Conservation (phyloP, 805 yeast genomes). For the Metschnikowia lochheadii region DNA sequence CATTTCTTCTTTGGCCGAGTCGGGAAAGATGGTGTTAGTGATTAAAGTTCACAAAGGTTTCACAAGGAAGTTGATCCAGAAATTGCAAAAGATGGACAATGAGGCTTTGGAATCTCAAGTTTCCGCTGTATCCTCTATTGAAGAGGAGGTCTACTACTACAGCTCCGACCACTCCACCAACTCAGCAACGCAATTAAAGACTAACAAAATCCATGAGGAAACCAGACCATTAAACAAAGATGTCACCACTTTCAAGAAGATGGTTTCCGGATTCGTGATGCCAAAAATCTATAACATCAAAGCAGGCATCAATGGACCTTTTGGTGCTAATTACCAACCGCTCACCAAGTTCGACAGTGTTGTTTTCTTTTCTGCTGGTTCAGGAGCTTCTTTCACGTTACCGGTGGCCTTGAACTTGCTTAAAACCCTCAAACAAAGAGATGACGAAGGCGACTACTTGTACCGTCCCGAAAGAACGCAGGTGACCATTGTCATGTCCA, state of each 20-base stretch:
- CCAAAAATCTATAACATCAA: conserved; percentile 23
- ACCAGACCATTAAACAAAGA: background rate
- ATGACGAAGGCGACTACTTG: conserved; percentile 27
- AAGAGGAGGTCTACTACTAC: background rate
- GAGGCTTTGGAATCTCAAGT: conserved; percentile 7
- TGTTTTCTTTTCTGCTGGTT: conserved; percentile 39
- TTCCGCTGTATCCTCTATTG: background rate
- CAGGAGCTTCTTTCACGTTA: conserved; percentile 45
- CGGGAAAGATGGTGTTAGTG: conserved; percentile 38
- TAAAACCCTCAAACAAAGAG: conserved; percentile 23
- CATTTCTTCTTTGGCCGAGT: conserved; percentile 35
- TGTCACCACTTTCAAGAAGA: conserved; percentile 4
- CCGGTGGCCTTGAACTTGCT: conserved; percentile 44
- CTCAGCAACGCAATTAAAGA: conserved; percentile 5
- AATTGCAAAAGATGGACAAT: conserved; percentile 19
- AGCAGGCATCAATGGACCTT: conserved; percentile 44
- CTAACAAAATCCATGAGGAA: background rate
- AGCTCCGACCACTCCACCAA: background rate
- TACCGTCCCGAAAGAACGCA: conserved; percentile 27
- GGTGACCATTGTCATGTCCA: conserved; percentile 33
- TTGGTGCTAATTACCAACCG: conserved; percentile 41
- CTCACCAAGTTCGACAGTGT: conserved; percentile 39
- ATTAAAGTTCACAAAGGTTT: conserved; percentile 42
- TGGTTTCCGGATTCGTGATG: conserved; percentile 4
- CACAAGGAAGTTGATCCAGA: conserved; percentile 33